Percentiles rank a stretch among this genome's conserved stretches.
phyloP scores from a whole-genome alignment of 2,329 filamentous ascomycete genomes.

The Plenodomus lindquistii region DNA sequence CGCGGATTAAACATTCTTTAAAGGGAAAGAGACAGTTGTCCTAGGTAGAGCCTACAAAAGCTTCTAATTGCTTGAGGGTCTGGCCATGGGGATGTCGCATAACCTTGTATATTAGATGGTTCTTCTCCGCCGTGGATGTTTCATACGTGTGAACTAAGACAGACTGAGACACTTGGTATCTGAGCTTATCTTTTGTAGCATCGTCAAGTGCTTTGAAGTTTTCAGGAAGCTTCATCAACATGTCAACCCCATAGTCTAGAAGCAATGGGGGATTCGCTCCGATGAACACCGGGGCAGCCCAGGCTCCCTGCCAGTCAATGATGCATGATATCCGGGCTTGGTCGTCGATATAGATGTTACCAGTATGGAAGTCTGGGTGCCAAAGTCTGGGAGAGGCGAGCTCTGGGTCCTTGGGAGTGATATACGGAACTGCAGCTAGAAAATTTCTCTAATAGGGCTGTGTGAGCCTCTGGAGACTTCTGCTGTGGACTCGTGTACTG shows the following conservation, averaged over 20 bases:
- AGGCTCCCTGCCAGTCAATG: slow-evolving; percentile 37
- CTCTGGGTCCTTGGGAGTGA: slow-evolving; percentile 28
- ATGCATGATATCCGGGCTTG: slow-evolving; percentile 27
- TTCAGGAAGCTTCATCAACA: slow-evolving; percentile 31
- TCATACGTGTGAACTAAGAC: slow-evolving; percentile 28
- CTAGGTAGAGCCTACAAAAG: slow-evolving; percentile 32
- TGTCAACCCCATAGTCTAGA: slow-evolving; percentile 30
- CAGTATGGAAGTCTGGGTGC: slow-evolving; percentile 35
- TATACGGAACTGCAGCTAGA: slow-evolving; percentile 23
- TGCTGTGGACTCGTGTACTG: slow-evolving; percentile 39
- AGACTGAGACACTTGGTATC: slow-evolving; percentile 31
- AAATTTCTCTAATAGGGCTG: slow-evolving; percentile 22
- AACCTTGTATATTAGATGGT: slow-evolving; percentile 29
- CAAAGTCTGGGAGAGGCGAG: slow-evolving; percentile 29
- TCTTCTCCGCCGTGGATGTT: slow-evolving; percentile 23
- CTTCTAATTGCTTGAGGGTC: slow-evolving; percentile 32
- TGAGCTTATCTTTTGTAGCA: slow-evolving; percentile 20
- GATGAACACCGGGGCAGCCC: slow-evolving; percentile 25
- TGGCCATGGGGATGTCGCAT: slow-evolving; percentile 28
- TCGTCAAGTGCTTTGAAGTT: slow-evolving; percentile 30
- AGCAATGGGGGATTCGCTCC: slow-evolving; percentile 28
- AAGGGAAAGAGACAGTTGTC: slow-evolving; percentile 28
- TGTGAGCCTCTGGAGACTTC: slow-evolving; percentile 23
- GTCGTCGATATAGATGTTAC: slow-evolving; percentile 33
- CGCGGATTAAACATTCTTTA: slow-evolving; percentile 25